phyloP scores from a whole-genome alignment of 257 asterid species.

The Primulina tabacum region DNA sequence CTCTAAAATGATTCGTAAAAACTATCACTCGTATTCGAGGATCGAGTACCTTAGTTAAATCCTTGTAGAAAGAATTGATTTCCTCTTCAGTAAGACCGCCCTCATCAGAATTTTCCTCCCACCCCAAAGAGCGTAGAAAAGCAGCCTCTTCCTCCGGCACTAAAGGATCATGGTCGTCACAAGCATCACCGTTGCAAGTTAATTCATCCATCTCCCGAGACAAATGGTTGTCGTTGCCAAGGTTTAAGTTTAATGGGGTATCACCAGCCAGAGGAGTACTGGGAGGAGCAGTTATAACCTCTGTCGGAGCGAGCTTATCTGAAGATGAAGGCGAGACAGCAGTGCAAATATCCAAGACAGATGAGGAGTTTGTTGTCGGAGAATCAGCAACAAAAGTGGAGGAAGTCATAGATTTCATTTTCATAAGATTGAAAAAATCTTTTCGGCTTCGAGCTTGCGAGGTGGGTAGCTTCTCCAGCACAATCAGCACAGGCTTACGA shows the following conservation, averaged over 20 bases:
- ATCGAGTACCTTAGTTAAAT: slow-evolving; percentile 55
- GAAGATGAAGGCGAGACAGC: slow-evolving; percentile 33
- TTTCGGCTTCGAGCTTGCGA: slow-evolving; percentile 78
- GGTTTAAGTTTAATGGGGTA: slow-evolving; percentile 27
- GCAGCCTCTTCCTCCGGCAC: slow-evolving; percentile 88
- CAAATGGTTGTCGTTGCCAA: slow-evolving; percentile 20
- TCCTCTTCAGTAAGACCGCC: slow-evolving; percentile 93
- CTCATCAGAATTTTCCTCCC: slow-evolving; percentile 89
- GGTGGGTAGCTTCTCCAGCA: slow-evolving; percentile 62
- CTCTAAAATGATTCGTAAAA: background rate
- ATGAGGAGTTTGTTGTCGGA: slow-evolving; percentile 23
- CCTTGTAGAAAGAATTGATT: slow-evolving; percentile 65
- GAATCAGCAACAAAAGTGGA: slow-evolving; percentile 29
- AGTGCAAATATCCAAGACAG: slow-evolving; percentile 28
- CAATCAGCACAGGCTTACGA: slow-evolving; percentile 40
- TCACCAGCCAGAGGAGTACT: slow-evolving; percentile 36
- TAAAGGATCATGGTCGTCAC: slow-evolving; percentile 36
- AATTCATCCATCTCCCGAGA: slow-evolving; percentile 25
- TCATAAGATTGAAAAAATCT: slow-evolving; percentile 73
- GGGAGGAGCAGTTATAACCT: slow-evolving; percentile 27
- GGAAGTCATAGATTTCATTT: slow-evolving; percentile 61
- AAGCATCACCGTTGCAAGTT: slow-evolving; percentile 29
- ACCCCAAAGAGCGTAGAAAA: slow-evolving; percentile 75
- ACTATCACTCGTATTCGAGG: background rate
- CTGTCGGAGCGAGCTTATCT: slow-evolving; percentile 37